A percentile compares a stretch with the other conserved stretches of the same genome.
phyloP scores from a whole-genome alignment of 352 stramenopile species.

The Elongisporangium undulatum region DNA sequence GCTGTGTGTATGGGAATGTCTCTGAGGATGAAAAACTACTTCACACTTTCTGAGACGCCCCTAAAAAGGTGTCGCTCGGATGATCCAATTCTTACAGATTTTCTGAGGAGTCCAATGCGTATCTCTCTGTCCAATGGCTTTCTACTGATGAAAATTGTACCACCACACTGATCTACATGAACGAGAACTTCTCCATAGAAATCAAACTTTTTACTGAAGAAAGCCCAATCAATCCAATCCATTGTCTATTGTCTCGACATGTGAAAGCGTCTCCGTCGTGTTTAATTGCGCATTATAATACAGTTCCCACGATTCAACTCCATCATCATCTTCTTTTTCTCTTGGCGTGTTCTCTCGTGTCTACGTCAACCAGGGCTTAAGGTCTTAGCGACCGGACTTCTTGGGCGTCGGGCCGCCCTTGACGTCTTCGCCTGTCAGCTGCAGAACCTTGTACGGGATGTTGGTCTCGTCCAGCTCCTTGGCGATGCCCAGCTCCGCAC shows the following conservation, averaged over 20 bases:
- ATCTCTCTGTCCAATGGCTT: constrained; percentile 8
- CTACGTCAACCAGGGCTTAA: not conserved
- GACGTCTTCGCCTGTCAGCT: constrained; percentile 68
- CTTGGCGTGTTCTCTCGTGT: not conserved
- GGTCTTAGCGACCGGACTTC: not conserved
- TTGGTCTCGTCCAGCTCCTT: constrained; percentile 85
- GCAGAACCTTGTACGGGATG: constrained; percentile 80
- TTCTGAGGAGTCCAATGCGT: too few species aligned
- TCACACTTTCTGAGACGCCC: too few species aligned
- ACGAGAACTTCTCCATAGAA: constrained; percentile 76
- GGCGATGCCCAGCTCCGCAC: constrained; percentile 73
- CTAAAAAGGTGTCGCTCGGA: too few species aligned
- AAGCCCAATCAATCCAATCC: constrained; percentile 11
- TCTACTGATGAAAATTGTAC: constrained; percentile 65
- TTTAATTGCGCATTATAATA: not conserved
- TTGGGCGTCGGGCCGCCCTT: constrained; percentile 6
- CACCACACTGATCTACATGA: constrained; percentile 68
- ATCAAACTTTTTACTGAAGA: constrained; percentile 56
- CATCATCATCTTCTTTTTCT: not conserved
- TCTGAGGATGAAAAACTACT: too few species aligned
- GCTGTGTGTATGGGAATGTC: too few species aligned
- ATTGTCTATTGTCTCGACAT: not conserved
- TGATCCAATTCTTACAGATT: too few species aligned
- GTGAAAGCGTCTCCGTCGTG: not conserved
- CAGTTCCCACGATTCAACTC: not conserved